Conservation (phyloP, 2,329 filamentous ascomycete genomes). For the Diaporthe nobilis region DNA sequence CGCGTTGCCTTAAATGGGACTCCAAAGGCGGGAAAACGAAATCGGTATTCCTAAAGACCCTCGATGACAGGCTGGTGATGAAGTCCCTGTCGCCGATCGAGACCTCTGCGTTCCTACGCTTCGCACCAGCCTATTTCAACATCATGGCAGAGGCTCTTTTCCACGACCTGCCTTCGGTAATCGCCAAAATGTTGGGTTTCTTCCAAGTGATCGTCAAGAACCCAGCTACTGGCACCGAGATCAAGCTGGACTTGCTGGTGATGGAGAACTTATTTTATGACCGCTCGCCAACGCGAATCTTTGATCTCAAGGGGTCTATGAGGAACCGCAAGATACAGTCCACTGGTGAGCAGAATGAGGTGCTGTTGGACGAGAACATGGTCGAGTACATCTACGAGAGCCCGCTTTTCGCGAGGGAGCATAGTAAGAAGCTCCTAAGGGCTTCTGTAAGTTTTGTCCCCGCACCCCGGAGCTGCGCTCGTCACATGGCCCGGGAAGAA, state of each 20-base stretch:
- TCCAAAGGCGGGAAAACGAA: constrained; percentile 98
- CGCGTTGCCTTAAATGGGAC: constrained; percentile 97
- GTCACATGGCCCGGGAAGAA: not conserved
- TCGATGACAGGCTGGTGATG: constrained; percentile 93
- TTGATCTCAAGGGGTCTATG: constrained; percentile 98
- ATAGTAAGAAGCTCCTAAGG: constrained; percentile 93
- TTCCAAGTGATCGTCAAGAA: constrained; percentile 99
- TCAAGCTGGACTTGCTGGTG: constrained; percentile 92
- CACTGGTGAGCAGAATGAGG: constrained; percentile 96
- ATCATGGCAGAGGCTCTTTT: constrained; percentile 98
- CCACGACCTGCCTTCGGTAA: constrained; percentile 94
- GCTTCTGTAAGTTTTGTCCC: constrained; percentile 70
- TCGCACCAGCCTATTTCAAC: constrained; percentile 96
- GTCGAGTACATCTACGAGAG: constrained; percentile 99
- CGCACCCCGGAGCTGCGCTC: too few relatives aligned
- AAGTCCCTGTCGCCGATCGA: constrained; percentile 93
- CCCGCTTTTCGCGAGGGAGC: constrained; percentile 93
- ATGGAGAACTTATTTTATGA: constrained; percentile 99
- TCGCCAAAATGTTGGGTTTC: constrained; percentile 99
- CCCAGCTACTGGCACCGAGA: constrained; percentile 88
- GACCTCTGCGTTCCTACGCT: constrained; percentile 92
- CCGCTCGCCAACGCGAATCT: constrained; percentile 87
- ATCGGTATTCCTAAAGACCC: constrained; percentile 95
- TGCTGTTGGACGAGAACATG: constrained; percentile 97
- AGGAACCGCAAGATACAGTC: constrained; percentile 97